Percentiles rank a stretch among this genome's conserved stretches.
These are phyloP conservation scores for Lyophyllum decastes DNA, from an alignment of 768 basidiomycete genomes.

Conservation along the genomic window DNA sequence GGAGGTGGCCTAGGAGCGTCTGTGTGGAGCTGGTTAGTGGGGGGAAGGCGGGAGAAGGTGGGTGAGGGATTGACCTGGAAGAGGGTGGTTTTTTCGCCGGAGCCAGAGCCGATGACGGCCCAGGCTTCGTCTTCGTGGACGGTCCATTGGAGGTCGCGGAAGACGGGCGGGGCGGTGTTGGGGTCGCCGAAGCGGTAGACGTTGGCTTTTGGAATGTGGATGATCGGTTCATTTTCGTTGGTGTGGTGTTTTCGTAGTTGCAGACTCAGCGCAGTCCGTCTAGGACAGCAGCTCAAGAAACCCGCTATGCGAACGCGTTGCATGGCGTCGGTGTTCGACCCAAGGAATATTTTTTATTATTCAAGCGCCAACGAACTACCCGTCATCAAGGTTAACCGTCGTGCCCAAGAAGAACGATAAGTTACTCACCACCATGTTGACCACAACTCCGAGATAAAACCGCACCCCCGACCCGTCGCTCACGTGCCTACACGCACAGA, in stretches of 20 bases:
- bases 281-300: no score
- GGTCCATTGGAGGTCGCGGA: conserved; percentile 59
- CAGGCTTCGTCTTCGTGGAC: conserved; percentile 66
- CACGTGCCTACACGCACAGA: conserved; percentile 22
- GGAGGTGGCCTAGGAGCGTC: conserved; percentile 72
- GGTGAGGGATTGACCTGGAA: conserved; percentile 55
- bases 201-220: conserved; percentile 49
- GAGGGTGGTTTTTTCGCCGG: conserved; percentile 60
- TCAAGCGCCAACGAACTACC: no score
- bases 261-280: no score
- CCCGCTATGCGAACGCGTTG: background rate
- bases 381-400: no score
- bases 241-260: conserved; percentile 1
- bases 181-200: conserved; percentile 64
- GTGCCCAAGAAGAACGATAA: no score
- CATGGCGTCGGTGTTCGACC: no score
- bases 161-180: conserved; percentile 45
- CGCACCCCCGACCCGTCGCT: background rate
- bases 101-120: conserved; percentile 72
- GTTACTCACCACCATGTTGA: no score
- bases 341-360: no score
- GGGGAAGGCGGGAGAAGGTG: background rate
- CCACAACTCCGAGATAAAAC: no score
- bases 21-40: conserved; percentile 20
- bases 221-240: conserved; percentile 9